Conservation (phyloP, 768 basidiomycete genomes). For the Xerocomellus amylosporus region DNA sequence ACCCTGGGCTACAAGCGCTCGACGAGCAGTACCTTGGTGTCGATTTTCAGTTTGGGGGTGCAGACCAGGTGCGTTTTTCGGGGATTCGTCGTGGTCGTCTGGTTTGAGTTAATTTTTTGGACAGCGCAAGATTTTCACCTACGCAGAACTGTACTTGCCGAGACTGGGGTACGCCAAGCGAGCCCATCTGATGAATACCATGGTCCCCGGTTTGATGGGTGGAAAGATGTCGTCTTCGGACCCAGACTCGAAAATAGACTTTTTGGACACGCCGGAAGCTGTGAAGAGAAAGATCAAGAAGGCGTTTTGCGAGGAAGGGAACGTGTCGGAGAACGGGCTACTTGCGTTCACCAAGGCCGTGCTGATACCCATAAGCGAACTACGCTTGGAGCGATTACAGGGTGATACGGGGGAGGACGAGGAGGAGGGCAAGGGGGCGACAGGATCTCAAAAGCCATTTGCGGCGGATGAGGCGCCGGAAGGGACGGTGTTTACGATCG, state of each 20-base stretch:
- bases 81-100: background rate
- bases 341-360: slow-evolving; percentile 83
- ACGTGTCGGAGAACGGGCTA: slow-evolving; percentile 82
- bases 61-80: slow-evolving; percentile 75
- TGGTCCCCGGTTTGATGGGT: slow-evolving; percentile 93
- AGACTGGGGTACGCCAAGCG: slow-evolving; percentile 90
- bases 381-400: slow-evolving; percentile 58
- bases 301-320: slow-evolving; percentile 95
- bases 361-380: slow-evolving; percentile 80
- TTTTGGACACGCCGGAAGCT: slow-evolving; percentile 81
- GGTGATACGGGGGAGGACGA: slow-evolving; percentile 44
- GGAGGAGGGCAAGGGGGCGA: slow-evolving; percentile 45
- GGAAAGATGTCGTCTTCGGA: slow-evolving; percentile 99
- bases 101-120: background rate
- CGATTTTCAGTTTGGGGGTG: slow-evolving; percentile 97
- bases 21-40: slow-evolving; percentile 96
- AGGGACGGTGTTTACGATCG: slow-evolving; percentile 79
- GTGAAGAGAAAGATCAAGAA: slow-evolving; percentile 87
- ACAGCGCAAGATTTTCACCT: slow-evolving; percentile 97
- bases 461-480: slow-evolving; percentile 65
- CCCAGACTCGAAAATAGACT: slow-evolving; percentile 97
- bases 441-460: slow-evolving; percentile 60
- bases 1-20: slow-evolving; percentile 94
- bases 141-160: slow-evolving; percentile 94
- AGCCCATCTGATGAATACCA: slow-evolving; percentile 96